Base-by-base conservation (phyloP, 2,329 filamentous ascomycete species). In the Aplosporella prunicola region DNA sequence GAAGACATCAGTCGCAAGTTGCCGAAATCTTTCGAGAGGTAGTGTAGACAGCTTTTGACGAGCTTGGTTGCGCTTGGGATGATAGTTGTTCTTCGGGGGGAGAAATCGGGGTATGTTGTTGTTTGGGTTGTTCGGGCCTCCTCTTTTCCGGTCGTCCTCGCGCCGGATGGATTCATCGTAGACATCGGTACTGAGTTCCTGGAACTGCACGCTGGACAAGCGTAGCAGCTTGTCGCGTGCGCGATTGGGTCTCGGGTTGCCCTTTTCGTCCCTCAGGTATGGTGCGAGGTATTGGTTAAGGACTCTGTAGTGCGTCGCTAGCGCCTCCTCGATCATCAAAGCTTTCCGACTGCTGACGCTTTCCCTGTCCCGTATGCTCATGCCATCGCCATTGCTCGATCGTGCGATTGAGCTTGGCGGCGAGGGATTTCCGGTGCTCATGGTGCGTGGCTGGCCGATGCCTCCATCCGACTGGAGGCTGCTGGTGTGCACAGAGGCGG, bases 1-100 rank as follows among this genome's bases (percentile, higher is more conserved):
- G 56, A 91, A 96, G 13, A 98, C 89, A 62, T 98, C 91, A 27
- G 87, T 94, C 8, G 87, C 89, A 5, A 98, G 71, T 53, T 96
- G 88, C 49, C 85, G 76, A 55, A 98, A 98, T 41, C 89, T 74
- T 17, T 85, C 80, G 15, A 82, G 78, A 3, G 87, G 86, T 10
- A 98, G 74, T 0, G 88, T 93, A 0, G 87, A 89, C 14, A 98
- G 74, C 59, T 93, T 93, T 61, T 95, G 87, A 26, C 91, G 77
- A n/a, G 91, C 91, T 59, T 96, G 88, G 56, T 98, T 98, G 45
- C 91, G 81, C 63, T 96, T 98, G 2, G 88, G 87, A 60, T 98
- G 91, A 62, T 96, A 96, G 45, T 78, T 81, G 46, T 80, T 74
- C 57, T 89, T 86, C n/a, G 91, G 85, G 16, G 84, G 66, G 5